phyloP scores from a whole-genome alignment of 176 grass and related monocot genomes.

The Cocos nucifera region DNA sequence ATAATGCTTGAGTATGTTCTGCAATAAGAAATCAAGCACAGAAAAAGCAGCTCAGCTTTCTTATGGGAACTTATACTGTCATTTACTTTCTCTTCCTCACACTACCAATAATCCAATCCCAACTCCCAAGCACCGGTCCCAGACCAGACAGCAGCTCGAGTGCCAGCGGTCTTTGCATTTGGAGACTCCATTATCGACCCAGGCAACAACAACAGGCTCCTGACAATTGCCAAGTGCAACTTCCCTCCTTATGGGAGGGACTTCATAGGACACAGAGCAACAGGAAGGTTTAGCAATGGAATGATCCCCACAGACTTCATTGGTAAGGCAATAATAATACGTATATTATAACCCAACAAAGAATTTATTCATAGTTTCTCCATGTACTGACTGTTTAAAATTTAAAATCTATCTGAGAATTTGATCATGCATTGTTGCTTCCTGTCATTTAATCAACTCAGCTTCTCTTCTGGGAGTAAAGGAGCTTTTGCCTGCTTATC shows the following conservation, averaged over 20 bases:
- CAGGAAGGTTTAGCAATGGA: slow-evolving; percentile 55
- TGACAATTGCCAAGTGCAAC: slow-evolving; percentile 29
- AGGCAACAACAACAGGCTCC: slow-evolving; percentile 48
- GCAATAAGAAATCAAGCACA: too few relatives aligned
- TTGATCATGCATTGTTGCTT: too few relatives aligned
- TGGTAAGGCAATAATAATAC: slow-evolving; percentile 12
- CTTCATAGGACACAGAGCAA: slow-evolving; percentile 35
- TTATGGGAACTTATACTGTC: too few relatives aligned
- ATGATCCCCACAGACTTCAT: slow-evolving; percentile 32
- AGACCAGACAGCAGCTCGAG: neutral
- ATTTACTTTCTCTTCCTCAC: too few relatives aligned
- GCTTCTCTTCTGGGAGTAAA: slow-evolving; percentile 44
- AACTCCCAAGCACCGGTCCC: too few relatives aligned
- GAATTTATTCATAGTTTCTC: too few relatives aligned
- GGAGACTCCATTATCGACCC: slow-evolving; percentile 60
- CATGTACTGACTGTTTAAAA: too few relatives aligned
- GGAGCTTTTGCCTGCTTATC: slow-evolving; percentile 47
- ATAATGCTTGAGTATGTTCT: too few relatives aligned
- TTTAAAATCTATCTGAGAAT: too few relatives aligned
- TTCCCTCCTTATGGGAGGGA: slow-evolving; percentile 41
- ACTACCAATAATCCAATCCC: too few relatives aligned
- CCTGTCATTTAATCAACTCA: slow-evolving; percentile 2
- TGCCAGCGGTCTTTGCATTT: slow-evolving; percentile 45
- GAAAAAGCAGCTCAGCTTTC: too few relatives aligned
- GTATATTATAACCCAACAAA: too few relatives aligned